Evolutionary conservation across 352 stramenopile species (phyloP).

Genomic region (Peronosclerospora sorghi): DNA sequence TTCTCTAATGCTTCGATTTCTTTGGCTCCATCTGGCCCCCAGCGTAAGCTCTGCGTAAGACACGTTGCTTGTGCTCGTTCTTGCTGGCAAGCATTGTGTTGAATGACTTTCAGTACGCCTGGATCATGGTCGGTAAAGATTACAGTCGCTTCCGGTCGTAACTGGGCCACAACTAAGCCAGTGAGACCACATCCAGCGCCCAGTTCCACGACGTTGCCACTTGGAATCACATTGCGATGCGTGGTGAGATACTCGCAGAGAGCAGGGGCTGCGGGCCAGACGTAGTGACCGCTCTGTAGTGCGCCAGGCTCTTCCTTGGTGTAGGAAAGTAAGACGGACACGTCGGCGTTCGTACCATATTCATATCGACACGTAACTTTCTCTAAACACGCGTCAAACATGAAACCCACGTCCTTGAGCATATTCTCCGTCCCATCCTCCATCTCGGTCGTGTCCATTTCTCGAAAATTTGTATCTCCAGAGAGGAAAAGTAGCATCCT

Average conservation of each 20-base stretch:
- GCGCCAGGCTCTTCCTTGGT: slow-evolving; percentile 46
- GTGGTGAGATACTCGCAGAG: slow-evolving; percentile 52
- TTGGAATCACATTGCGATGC: slow-evolving; percentile 35
- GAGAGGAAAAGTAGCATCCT: no score
- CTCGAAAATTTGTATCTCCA: no score
- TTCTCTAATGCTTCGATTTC: slow-evolving; percentile 43
- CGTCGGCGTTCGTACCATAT: slow-evolving; percentile 35
- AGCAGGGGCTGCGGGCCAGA: slow-evolving; percentile 54
- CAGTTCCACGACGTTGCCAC: slow-evolving; percentile 53
- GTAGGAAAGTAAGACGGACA: slow-evolving; percentile 63
- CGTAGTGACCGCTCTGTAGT: slow-evolving; percentile 50
- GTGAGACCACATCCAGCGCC: slow-evolving; percentile 57
- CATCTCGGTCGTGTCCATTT: no score
- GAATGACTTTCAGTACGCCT: slow-evolving; percentile 71
- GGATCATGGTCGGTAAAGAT: slow-evolving; percentile 78
- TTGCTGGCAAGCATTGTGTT: slow-evolving; percentile 57
- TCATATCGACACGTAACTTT: slow-evolving; percentile 54
- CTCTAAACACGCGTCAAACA: slow-evolving; percentile 56
- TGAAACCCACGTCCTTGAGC: slow-evolving; percentile 50
- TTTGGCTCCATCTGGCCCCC: slow-evolving; percentile 42
- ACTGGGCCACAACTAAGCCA: slow-evolving; percentile 49
- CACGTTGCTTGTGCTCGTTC: slow-evolving; percentile 39
- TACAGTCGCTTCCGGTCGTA: slow-evolving; percentile 42
- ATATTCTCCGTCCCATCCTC: slow-evolving; percentile 26
- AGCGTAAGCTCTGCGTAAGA: slow-evolving; percentile 50